A percentile compares a stretch with the other conserved stretches of the same genome.
phyloP scores from a whole-genome alignment of 1,139 yeast genomes.

The Yamadazyma jaroonii region DNA sequence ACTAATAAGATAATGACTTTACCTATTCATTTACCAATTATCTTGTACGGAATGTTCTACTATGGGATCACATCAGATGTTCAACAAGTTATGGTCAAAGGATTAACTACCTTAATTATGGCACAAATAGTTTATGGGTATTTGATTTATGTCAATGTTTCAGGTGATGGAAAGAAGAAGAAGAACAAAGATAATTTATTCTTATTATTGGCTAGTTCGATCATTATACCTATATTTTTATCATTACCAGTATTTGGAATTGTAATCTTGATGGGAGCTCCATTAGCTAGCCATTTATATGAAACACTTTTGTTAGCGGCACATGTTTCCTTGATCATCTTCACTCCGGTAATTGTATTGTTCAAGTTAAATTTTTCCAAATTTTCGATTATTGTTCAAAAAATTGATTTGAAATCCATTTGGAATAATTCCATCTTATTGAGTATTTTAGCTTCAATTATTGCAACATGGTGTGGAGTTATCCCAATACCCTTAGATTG shows the following conservation, averaged over 20 bases:
- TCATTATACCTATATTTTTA: slow-evolving; percentile 41
- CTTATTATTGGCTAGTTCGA: slow-evolving; percentile 33
- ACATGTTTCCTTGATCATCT: slow-evolving; percentile 61
- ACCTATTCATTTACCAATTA: slow-evolving; percentile 49
- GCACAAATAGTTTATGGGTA: slow-evolving; percentile 29
- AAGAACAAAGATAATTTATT: slow-evolving; percentile 27
- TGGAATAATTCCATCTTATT: slow-evolving; percentile 37
- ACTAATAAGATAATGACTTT: slow-evolving; percentile 5
- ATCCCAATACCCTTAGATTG: slow-evolving; percentile 93
- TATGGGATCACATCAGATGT: slow-evolving; percentile 34
- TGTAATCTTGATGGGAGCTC: slow-evolving; percentile 82
- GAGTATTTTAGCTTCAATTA: slow-evolving; percentile 47
- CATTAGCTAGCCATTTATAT: slow-evolving; percentile 52
- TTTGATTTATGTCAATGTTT: slow-evolving; percentile 12
- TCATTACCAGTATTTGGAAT: slow-evolving; percentile 52
- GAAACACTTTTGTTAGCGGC: slow-evolving; percentile 65
- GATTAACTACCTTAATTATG: slow-evolving; percentile 24
- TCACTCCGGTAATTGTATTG: slow-evolving; percentile 62
- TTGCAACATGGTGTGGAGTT: slow-evolving; percentile 93
- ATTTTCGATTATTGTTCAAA: slow-evolving; percentile 21
- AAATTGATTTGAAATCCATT: slow-evolving; percentile 23
- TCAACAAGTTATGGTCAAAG: slow-evolving; percentile 24
- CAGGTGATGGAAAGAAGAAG: slow-evolving; percentile 6
- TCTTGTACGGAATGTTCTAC: slow-evolving; percentile 38
- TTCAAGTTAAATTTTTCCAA: slow-evolving; percentile 52